Percentiles rank a stretch among this genome's conserved stretches.
Conservation (phyloP, 1,139 yeast genomes). For the Komagataea norvegica region DNA sequence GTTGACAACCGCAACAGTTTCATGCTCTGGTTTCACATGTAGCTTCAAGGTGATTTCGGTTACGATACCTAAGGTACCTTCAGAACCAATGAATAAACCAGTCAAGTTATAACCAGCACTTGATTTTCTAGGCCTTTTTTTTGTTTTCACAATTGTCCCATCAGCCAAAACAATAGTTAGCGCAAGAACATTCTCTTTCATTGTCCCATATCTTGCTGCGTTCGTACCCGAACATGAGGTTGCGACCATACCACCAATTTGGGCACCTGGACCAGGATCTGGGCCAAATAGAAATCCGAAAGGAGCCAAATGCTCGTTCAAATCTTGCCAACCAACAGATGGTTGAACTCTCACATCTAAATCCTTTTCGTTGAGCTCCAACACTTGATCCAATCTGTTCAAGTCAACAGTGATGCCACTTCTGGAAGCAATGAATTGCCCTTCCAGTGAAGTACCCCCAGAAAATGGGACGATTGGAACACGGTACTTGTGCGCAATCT, state of each 20-base stretch:
- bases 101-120: slow-evolving; percentile 75
- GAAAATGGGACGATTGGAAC: slow-evolving; percentile 76
- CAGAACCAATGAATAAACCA: slow-evolving; percentile 64
- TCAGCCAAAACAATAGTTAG: slow-evolving; percentile 65
- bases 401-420: slow-evolving; percentile 61
- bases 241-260: slow-evolving; percentile 65
- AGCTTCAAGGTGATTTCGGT: slow-evolving; percentile 70
- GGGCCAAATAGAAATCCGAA: slow-evolving; percentile 48
- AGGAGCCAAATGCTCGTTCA: slow-evolving; percentile 42
- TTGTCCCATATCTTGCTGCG: slow-evolving; percentile 67
- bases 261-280: slow-evolving; percentile 78
- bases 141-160: slow-evolving; percentile 62
- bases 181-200: slow-evolving; percentile 57
- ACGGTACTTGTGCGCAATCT: slow-evolving; percentile 54
- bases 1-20: slow-evolving; percentile 62
- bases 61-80: slow-evolving; percentile 72
- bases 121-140: slow-evolving; percentile 67
- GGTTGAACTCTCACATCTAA: slow-evolving; percentile 65
- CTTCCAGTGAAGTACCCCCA: slow-evolving; percentile 82
- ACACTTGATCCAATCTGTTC: slow-evolving; percentile 47
- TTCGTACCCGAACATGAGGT: slow-evolving; percentile 73
- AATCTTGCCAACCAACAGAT: slow-evolving; percentile 65
- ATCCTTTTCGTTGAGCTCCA: slow-evolving; percentile 51
- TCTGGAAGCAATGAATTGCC: slow-evolving; percentile 73
- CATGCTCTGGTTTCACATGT: slow-evolving; percentile 57